phyloP scores from a whole-genome alignment of 768 basidiomycete species.

The Auriscalpium vulgare region DNA sequence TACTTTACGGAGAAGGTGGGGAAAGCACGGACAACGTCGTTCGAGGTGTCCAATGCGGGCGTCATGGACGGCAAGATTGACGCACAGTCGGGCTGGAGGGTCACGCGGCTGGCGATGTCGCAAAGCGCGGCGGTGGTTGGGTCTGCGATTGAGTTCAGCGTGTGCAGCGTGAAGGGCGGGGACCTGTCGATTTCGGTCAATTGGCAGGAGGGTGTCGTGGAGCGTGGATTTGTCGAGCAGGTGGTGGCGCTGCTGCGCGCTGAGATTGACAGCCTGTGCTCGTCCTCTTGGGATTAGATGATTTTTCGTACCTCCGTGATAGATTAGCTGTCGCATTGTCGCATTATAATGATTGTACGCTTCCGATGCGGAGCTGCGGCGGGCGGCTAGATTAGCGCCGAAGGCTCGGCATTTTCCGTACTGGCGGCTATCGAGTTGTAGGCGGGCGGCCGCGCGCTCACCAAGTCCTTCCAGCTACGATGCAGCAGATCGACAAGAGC shows the following conservation, averaged over 20 bases:
- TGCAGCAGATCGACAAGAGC: too few species aligned
- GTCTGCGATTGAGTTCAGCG: neutral
- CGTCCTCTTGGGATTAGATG: too few species aligned
- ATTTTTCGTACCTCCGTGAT: too few species aligned
- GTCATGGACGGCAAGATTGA: neutral
- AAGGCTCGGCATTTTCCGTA: too few species aligned
- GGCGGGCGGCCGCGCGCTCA: too few species aligned
- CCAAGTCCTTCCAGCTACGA: too few species aligned
- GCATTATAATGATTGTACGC: too few species aligned
- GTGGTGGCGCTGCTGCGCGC: neutral
- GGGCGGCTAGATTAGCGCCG: too few species aligned
- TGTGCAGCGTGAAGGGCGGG: neutral
- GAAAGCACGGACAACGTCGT: neutral
- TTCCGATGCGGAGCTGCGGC: too few species aligned
- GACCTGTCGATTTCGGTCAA: neutral
- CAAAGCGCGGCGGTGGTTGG: neutral
- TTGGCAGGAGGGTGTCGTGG: slow-evolving; percentile 1
- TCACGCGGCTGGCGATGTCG: neutral
- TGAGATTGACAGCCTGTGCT: too few species aligned
- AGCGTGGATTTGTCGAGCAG: neutral
- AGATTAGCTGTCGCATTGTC: too few species aligned
- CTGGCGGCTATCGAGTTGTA: too few species aligned
- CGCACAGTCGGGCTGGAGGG: neutral
- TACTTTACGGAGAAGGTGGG: neutral
- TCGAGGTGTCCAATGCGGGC: neutral